phyloP scores from a whole-genome alignment of 108 stramenopile species.

The Cyclotella atomus region DNA sequence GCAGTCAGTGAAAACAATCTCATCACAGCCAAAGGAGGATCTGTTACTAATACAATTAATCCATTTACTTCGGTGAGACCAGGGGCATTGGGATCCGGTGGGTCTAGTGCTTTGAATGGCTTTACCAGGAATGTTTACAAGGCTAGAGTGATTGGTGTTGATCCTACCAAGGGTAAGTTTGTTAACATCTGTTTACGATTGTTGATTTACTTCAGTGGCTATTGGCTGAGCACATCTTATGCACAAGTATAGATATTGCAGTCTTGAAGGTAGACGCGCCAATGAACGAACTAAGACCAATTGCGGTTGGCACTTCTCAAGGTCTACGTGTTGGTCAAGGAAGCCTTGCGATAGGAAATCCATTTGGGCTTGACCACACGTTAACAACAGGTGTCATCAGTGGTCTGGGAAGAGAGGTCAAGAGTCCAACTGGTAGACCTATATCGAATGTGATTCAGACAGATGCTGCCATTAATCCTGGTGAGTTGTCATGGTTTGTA shows the following conservation, averaged over 20 bases:
- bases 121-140: constrained; percentile 67
- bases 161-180: constrained; percentile 77
- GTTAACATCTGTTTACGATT: not conserved
- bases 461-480: constrained; percentile 80
- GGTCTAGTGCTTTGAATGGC: constrained; percentile 22
- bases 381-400: constrained; percentile 77
- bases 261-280: constrained; percentile 84
- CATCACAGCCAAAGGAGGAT: not conserved
- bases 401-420: constrained; percentile 82
- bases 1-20: constrained; percentile 1
- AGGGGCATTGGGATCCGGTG: constrained; percentile 20
- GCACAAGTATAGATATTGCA: constrained; percentile 72
- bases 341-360: constrained; percentile 92
- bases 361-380: constrained; percentile 95
- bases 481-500: not conserved
- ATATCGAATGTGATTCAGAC: constrained; percentile 96
- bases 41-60: not conserved
- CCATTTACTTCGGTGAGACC: constrained; percentile 38
- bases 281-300: constrained; percentile 54
- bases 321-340: constrained; percentile 74
- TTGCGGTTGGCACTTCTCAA: constrained; percentile 63
- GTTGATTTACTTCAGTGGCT: not conserved
- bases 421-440: constrained; percentile 89
- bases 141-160: constrained; percentile 85
- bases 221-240: not conserved